Base-by-base conservation (phyloP, 108 stramenopile genomes). In the Skeletonema grethae region DNA sequence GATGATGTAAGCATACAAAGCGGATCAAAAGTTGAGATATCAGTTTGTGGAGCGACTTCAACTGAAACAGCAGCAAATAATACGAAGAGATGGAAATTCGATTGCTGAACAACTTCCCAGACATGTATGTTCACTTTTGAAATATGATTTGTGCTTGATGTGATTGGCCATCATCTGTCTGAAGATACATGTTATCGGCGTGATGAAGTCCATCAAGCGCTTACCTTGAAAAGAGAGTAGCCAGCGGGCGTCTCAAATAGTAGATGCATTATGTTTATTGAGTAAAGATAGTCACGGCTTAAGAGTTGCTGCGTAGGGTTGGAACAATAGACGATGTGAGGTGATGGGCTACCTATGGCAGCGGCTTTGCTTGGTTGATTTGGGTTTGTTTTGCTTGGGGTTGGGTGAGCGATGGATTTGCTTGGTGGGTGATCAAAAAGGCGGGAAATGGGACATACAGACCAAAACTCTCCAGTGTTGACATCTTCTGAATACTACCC, bases 241-340 rank as follows among this genome's bases (percentile, higher is more conserved):
- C 99, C 99, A 46, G 96, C 98, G 9, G 98, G 96, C 29, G 99
- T 99, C 77, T 99, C 99, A 65, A 99, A 99, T 25, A 99, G 85
- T 13, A 99, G 95, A 67, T 98, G 86, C 99, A 99, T 99, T 34
- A 1, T 34, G 4, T 20, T 53, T 20, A 24, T 2, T 53, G 22
- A 24, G 16, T 53, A 53, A 8, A 24, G 13, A 22, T 53, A 5
- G 50, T 53, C 18, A 22, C 18, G 50, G 22, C 50, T 20, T 20
- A 22, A 22, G 18, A 53, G 18, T 53, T 53, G 20, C 22, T 53
- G 22, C 20, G 22, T 41, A 38, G 50, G 22, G 50, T 53, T 22
- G 18, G 22, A 7, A 53, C n/a, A n/a, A n/a, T 53, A 53, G 50
- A 43, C 15, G 36, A 38, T 38, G 36, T 38, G 36, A 11, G 0